Conservation (phyloP, 2,329 filamentous ascomycete species). For the Verticillium dahliae region DNA sequence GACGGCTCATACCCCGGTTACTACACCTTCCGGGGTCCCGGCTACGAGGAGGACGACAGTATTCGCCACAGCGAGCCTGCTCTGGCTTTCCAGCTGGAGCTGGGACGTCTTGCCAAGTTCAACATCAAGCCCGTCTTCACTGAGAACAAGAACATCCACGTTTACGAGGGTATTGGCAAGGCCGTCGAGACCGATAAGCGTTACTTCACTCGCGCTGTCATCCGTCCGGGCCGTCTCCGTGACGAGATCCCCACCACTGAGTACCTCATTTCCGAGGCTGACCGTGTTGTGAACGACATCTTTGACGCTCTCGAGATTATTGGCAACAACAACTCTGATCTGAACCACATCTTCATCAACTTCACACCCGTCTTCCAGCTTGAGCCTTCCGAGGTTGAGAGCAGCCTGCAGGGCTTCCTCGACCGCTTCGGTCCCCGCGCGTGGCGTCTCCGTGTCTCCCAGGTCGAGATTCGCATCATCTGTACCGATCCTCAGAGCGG, state of each 20-base stretch:
- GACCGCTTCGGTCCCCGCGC: constrained; percentile 92
- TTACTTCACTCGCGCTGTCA: constrained; percentile 95
- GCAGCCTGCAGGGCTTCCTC: constrained; percentile 89
- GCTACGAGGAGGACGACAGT: constrained; percentile 84
- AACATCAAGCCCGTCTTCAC: constrained; percentile 98
- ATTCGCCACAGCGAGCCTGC: constrained; percentile 97
- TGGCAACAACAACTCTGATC: constrained; percentile 97
- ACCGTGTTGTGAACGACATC: constrained; percentile 95
- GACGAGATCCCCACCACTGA: constrained; percentile 98
- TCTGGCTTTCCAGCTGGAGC: constrained; percentile 96
- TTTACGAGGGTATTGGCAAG: constrained; percentile 95
- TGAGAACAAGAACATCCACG: constrained; percentile 98
- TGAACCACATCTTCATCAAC: constrained; percentile 99
- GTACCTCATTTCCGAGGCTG: constrained; percentile 95
- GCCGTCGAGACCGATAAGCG: constrained; percentile 93
- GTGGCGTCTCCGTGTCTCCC: constrained; percentile 93
- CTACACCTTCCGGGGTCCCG: constrained; percentile 94
- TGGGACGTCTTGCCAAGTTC: constrained; percentile 91
- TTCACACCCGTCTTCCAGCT: constrained; percentile 96
- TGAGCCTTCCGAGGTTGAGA: constrained; percentile 80
- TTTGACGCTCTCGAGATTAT: constrained; percentile 97
- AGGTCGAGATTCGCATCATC: constrained; percentile 96
- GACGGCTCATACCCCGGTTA: constrained; percentile 94
- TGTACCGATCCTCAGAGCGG: constrained; percentile 87
- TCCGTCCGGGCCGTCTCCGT: constrained; percentile 85